Percentiles rank a stretch among this genome's conserved stretches.
These are phyloP conservation scores for Pseudocercospora fijiensis DNA, from an alignment of 2,329 filamentous ascomycete species.

Conservation along the genomic window DNA sequence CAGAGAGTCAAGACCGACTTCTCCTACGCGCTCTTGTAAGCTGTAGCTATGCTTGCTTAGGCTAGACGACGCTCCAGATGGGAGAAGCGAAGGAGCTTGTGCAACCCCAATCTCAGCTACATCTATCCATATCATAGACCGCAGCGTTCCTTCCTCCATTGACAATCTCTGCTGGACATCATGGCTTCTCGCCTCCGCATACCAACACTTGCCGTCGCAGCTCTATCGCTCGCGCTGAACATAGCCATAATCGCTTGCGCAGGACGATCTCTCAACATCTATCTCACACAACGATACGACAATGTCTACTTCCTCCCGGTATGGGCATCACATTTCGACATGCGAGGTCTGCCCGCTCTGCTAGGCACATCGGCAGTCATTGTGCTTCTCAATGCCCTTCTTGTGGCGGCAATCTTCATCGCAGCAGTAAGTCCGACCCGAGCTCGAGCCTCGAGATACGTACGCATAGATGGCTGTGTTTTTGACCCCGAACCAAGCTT, in stretches of 20 bases:
- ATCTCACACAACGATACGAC: slow-evolving; percentile 43
- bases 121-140: not conserved
- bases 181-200: slow-evolving; percentile 28
- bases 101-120: not conserved
- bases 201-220: slow-evolving; percentile 29
- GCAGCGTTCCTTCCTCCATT: not conserved
- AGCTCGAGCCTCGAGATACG: not conserved
- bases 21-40: not conserved
- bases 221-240: slow-evolving; percentile 41
- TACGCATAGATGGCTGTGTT: not conserved
- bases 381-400: slow-evolving; percentile 40
- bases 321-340: slow-evolving; percentile 51
- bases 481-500: slow-evolving; percentile 26
- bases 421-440: slow-evolving; percentile 26
- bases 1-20: not conserved
- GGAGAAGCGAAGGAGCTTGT: not conserved
- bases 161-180: not conserved
- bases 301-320: slow-evolving; percentile 52
- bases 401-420: slow-evolving; percentile 43
- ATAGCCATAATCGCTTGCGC: slow-evolving; percentile 46
- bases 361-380: slow-evolving; percentile 43
- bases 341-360: slow-evolving; percentile 44
- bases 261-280: slow-evolving; percentile 45
- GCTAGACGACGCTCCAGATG: not conserved
- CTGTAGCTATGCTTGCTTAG: not conserved